Evolutionary conservation across 1,139 yeast genomes (phyloP), one percentile per base, ranked within the genome.

Genomic region (Magnusiomyces sp.): DNA sequence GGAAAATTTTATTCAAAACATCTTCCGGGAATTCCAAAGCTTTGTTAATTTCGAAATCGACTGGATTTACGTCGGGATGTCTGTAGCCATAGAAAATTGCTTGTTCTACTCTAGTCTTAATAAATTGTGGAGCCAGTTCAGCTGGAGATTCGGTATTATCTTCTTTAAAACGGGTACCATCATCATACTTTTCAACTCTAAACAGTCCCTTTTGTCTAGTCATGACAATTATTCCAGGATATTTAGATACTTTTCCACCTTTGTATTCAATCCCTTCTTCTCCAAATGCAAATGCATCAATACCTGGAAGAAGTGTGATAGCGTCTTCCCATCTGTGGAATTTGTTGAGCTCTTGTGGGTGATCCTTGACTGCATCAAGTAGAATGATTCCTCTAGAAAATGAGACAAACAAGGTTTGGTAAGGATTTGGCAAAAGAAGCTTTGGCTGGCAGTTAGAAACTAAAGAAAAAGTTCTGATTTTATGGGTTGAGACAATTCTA

Each of bases 261-360:
- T 48, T 52, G 47, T 58, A 51, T 11, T 50, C 48, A 5, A 54
- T 50, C 65, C 69, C 68, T 62, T 80, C 85, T 54, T 70, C 71
- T 1, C 88, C 89, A 52, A 71, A 70, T 0, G 92, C 92, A 33
- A 83, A 68, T 14, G 87, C 70, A 1, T 72, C 68, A 2, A 82
- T 75, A 14, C 74, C 72, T 1, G 73, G 57, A 52, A 76, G 77
- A 55, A 88, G 75, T 14, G 74, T 71, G 17, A 88, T 71, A 7
- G 77, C 71, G 60, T 88, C 96, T 64, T 88, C 95, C 95, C 95
- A 86, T 60, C 82, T 73, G 29, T 82, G 77, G 48, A 71, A 72
- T 27, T 70, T 54, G 14, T 63, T 61, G 61, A 65, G 36, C 29
- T 49, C 55, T 38, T 47, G 36, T 37, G 42, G 37, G 47, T 52